Evolutionary conservation across 352 stramenopile species (phyloP).

Genomic region (Globisporangium okanoganense): DNA sequence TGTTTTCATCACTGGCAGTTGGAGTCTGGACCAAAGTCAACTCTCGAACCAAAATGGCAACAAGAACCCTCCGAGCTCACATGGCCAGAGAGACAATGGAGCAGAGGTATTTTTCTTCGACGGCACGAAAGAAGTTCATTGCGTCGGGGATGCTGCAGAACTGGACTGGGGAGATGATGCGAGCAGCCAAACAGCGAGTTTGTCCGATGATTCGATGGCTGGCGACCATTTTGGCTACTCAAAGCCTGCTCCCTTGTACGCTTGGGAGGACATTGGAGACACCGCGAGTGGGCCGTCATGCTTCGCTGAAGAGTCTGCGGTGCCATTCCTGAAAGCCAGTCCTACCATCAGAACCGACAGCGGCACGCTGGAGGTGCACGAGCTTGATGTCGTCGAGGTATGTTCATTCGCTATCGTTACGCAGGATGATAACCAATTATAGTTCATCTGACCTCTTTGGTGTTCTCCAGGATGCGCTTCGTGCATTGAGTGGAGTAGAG

Average conservation of each 20-base stretch:
- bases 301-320: conserved; percentile 14
- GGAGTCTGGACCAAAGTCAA: background rate
- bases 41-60: background rate
- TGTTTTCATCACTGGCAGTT: background rate
- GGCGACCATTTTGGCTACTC: background rate
- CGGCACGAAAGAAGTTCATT: conserved; percentile 25
- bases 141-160: background rate
- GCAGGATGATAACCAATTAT: background rate
- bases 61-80: background rate
- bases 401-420: background rate
- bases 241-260: conserved; percentile 11
- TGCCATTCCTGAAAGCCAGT: conserved; percentile 6
- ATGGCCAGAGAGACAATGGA: background rate
- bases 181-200: conserved; percentile 18
- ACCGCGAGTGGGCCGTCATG: background rate
- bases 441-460: background rate
- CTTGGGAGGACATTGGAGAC: conserved; percentile 47
- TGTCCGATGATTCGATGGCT: background rate
- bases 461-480: conserved; percentile 46
- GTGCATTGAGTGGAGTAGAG: conserved; percentile 57
- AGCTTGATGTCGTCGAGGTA: conserved; percentile 60
- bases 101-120: conserved; percentile 43
- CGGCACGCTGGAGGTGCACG: conserved; percentile 37
- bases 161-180: conserved; percentile 12
- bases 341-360: conserved; percentile 12